Conservation (phyloP, 495 filamentous ascomycete genomes). For the Halenospora varia region DNA sequence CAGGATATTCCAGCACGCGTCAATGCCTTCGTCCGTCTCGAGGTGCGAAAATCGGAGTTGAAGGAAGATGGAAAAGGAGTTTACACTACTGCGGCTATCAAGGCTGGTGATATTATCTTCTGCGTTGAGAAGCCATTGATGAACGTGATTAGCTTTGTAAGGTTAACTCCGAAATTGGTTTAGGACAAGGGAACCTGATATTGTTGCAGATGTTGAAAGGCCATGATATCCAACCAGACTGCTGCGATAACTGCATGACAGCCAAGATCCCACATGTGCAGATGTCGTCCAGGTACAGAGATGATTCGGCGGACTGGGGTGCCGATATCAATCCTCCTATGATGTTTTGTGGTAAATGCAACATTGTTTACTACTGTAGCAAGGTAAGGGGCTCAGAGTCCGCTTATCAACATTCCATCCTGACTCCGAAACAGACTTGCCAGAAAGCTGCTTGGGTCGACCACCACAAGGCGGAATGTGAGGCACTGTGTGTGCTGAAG, state of each 20-base stretch:
- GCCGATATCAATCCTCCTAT: background rate
- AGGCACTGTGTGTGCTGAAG: background rate
- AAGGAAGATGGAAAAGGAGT: background rate
- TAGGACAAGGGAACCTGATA: too few relatives aligned
- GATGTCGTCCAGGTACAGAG: too few relatives aligned
- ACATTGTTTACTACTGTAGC: background rate
- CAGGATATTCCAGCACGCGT: background rate
- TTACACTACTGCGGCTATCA: background rate
- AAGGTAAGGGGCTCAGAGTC: background rate
- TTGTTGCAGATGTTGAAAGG: too few relatives aligned
- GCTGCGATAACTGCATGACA: background rate
- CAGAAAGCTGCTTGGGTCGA: background rate
- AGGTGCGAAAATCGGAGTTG: background rate
- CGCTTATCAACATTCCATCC: background rate
- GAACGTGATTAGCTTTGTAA: background rate
- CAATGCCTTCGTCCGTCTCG: background rate
- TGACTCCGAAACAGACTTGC: background rate
- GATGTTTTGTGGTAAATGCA: background rate
- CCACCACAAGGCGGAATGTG: background rate
- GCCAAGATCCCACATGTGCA: too few relatives aligned
- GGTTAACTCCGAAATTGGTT: too few relatives aligned
- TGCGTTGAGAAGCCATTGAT: background rate
- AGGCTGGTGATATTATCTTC: background rate
- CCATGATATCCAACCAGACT: too few relatives aligned
- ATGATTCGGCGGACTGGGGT: background rate